Percentiles rank a stretch among this genome's conserved stretches.
These are phyloP conservation scores for Suhomyces kunorum DNA, from an alignment of 1,139 yeast species.

Conservation along the genomic window DNA sequence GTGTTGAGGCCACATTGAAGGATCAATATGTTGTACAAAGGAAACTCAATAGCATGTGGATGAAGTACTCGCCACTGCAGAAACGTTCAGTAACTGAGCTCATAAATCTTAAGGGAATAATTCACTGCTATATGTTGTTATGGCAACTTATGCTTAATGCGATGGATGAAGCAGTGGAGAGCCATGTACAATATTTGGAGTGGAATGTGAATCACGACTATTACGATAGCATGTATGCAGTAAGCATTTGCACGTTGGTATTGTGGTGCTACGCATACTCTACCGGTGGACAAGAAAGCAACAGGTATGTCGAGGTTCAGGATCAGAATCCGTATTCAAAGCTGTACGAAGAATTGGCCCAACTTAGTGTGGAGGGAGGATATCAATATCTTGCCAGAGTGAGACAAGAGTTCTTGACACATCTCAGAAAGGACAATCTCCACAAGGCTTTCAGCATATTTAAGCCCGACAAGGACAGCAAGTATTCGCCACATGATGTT, in stretches of 20 bases:
- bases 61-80: slow-evolving; percentile 18
- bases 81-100: slow-evolving; percentile 29
- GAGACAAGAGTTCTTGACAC: slow-evolving; percentile 31
- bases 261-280: slow-evolving; percentile 50
- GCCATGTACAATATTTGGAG: slow-evolving; percentile 21
- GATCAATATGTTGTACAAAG: slow-evolving; percentile 56
- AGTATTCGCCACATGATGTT: slow-evolving; percentile 35
- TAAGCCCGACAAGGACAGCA: slow-evolving; percentile 22
- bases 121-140: slow-evolving; percentile 61
- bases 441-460: slow-evolving; percentile 31
- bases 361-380: slow-evolving; percentile 31
- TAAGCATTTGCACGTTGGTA: slow-evolving; percentile 49
- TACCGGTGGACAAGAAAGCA: slow-evolving; percentile 43
- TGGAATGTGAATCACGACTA: slow-evolving; percentile 38
- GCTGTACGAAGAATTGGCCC: slow-evolving; percentile 25
- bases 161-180: slow-evolving; percentile 23
- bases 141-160: slow-evolving; percentile 64
- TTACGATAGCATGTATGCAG: slow-evolving; percentile 42
- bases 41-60: slow-evolving; percentile 54
- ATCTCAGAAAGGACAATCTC: slow-evolving; percentile 18
- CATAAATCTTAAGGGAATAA: slow-evolving; percentile 46
- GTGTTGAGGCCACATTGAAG: slow-evolving; percentile 61
- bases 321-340: slow-evolving; percentile 12
- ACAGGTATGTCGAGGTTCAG: slow-evolving; percentile 26
- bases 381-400: slow-evolving; percentile 37